Conservation (phyloP, 2,329 filamentous ascomycete species). For the Cercospora sesami region DNA sequence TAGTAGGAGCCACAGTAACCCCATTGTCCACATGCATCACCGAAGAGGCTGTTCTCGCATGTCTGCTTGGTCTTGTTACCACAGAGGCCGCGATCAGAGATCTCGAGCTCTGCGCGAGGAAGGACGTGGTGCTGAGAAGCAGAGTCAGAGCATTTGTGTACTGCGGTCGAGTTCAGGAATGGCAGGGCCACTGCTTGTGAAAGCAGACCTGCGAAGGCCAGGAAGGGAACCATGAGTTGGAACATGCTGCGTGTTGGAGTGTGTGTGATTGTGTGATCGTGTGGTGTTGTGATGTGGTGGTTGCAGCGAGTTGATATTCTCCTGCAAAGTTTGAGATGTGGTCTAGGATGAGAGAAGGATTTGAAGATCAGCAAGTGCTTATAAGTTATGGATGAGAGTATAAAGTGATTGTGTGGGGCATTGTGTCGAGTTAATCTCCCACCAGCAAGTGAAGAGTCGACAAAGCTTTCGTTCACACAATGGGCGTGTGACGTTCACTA, state of each 20-base stretch:
- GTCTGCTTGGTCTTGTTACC: not conserved
- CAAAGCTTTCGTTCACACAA: not conserved
- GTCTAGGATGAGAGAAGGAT: not conserved
- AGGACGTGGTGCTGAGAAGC: not conserved
- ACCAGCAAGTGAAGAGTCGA: not conserved
- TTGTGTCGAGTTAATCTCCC: not conserved
- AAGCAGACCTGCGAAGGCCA: not conserved
- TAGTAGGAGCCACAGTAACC: conserved; percentile 12
- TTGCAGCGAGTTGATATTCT: not conserved
- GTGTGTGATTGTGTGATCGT: not conserved
- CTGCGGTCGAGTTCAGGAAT: not conserved
- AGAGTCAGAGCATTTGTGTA: not conserved
- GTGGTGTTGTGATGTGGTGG: not conserved
- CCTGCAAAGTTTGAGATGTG: not conserved
- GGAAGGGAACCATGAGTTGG: not conserved
- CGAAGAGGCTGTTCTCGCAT: not conserved
- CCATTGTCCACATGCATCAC: not conserved
- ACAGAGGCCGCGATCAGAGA: not conserved
- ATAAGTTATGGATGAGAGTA: not conserved
- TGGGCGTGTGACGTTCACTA: not conserved
- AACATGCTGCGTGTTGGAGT: not conserved
- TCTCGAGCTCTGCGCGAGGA: not conserved
- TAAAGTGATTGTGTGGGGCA: not conserved
- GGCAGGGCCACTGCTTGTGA: not conserved
- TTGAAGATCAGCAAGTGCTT: not conserved